Conservation (phyloP, 192 early-diverging fungal species). For the Chytriomyces sp. region DNA sequence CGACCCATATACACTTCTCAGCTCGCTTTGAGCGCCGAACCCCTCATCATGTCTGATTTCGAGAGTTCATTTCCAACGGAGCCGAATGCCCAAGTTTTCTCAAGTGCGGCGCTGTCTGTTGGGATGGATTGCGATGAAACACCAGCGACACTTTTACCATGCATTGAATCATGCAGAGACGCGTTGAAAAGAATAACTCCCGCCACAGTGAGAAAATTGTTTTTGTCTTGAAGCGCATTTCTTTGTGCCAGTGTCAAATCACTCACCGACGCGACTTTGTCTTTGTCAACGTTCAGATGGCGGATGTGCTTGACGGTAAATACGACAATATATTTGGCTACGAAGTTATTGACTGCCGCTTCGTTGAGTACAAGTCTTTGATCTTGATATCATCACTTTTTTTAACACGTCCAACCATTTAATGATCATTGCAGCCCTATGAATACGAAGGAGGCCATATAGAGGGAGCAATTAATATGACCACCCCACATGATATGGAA, state of each 20-base stretch:
- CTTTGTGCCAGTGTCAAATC: not conserved
- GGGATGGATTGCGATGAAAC: conserved; percentile 5
- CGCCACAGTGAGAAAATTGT: conserved; percentile 27
- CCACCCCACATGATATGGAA: conserved; percentile 65
- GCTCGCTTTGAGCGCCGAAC: too few species aligned
- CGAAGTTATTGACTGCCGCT: conserved; percentile 83
- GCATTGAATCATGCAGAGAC: conserved; percentile 21
- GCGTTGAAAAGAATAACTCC: conserved; percentile 39
- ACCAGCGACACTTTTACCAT: not conserved
- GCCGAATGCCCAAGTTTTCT: not conserved
- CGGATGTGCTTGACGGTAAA: conserved; percentile 69
- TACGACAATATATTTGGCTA: conserved; percentile 60
- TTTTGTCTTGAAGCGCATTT: not conserved
- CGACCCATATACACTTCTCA: not conserved
- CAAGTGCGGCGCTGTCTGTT: not conserved
- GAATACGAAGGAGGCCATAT: conserved; percentile 90
- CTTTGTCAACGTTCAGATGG: conserved; percentile 45
- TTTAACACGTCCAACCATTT: not conserved
- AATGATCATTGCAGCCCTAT: conserved; percentile 56
- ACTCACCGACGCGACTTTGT: not conserved
- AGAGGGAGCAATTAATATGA: conserved; percentile 70
- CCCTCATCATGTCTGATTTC: too few species aligned
- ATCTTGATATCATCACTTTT: not conserved
- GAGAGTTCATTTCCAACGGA: too few species aligned
- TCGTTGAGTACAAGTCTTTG: conserved; percentile 33